Base-by-base conservation (phyloP, 202 grass and related monocot genomes). In the Alloteropsis angusta region DNA sequence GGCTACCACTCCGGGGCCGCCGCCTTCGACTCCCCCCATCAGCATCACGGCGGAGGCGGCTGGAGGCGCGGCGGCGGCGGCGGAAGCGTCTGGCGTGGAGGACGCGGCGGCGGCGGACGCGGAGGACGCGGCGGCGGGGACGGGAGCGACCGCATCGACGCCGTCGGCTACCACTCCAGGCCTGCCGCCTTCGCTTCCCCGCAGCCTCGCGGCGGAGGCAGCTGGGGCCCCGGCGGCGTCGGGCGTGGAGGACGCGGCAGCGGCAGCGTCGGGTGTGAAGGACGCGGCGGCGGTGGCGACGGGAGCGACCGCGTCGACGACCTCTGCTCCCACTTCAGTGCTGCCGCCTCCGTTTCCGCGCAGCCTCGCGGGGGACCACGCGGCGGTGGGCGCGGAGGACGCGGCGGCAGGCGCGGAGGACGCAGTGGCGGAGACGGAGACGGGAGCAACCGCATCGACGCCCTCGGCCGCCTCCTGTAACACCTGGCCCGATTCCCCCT, bases 401-500 rank as follows among this genome's bases (percentile, higher is more conserved):
- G 48, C 6, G 49, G 18, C 49, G 52, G 52, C 55, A 18, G 49
- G n/a, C 49, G 74, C 2, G 38, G 75, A 4, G 58, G 72, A 6
- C 18, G 49, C 18, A 7, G 49, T 15, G 64, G 45, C 3, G 70
- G 73, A n/a, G 75, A 78, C 3, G 70, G 73, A n/a, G 75, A 78
- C 30, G 86, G 74, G 4, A 42, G 76, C 39, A 48, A 72, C 44
- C 83, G 91, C 19, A 83, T 97, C 25, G 94, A 88, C 62, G 89
- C 94, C 7, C 91, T 97, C 48, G 89, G 89, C 11, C 85, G 91
- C 35, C 80, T 97, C 19, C 59, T 97, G 94, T 94, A 92, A 62
- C 15, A 0, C 34, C 3, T 9, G 13, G 7, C 50, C 0, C 36
- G 12, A 5, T 11, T 18, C n/a, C 21, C 26, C 32, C 2, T 5